Evolutionary conservation across 139 green algal species (phyloP).

Genomic region (Volvox africanus): DNA sequence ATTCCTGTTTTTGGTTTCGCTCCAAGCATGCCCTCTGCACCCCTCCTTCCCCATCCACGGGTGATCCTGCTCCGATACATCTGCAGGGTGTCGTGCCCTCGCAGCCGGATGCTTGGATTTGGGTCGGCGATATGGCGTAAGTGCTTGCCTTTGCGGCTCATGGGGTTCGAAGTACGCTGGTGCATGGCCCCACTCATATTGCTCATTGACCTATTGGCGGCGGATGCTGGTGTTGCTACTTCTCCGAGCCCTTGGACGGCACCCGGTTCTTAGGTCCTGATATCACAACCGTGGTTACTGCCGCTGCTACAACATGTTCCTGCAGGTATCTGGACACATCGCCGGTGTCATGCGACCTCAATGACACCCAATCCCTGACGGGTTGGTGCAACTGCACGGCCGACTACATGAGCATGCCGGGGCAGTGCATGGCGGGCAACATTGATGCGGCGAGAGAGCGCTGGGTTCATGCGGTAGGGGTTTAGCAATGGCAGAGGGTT

Average conservation of each 20-base stretch:
- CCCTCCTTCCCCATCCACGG: too few relatives aligned
- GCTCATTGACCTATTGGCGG: too few relatives aligned
- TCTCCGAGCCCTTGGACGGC: too few relatives aligned
- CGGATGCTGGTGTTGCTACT: too few relatives aligned
- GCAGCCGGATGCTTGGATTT: conserved; percentile 77
- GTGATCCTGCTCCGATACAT: neutral
- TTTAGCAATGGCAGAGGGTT: too few relatives aligned
- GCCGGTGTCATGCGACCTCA: conserved; percentile 48
- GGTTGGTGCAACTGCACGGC: conserved; percentile 58
- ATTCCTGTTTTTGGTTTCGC: too few relatives aligned
- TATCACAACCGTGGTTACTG: too few relatives aligned
- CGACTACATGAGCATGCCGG: conserved; percentile 13
- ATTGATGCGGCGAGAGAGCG: conserved; percentile 38
- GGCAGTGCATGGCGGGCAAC: conserved; percentile 49
- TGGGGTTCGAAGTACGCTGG: too few relatives aligned
- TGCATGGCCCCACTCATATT: too few relatives aligned
- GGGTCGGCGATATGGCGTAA: conserved; percentile 81
- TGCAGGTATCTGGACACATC: conserved; percentile 38
- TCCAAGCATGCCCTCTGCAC: too few relatives aligned
- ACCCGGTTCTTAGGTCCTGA: too few relatives aligned
- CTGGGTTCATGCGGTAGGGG: conserved; percentile 35
- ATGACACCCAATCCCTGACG: conserved; percentile 3
- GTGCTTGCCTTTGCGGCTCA: conserved; percentile 23
- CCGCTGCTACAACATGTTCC: too few relatives aligned
- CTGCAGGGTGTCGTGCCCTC: conserved; percentile 66